These are phyloP conservation scores for Euphorbia peplus DNA, from an alignment of 345 rosid genomes.

Conservation along the genomic window DNA sequence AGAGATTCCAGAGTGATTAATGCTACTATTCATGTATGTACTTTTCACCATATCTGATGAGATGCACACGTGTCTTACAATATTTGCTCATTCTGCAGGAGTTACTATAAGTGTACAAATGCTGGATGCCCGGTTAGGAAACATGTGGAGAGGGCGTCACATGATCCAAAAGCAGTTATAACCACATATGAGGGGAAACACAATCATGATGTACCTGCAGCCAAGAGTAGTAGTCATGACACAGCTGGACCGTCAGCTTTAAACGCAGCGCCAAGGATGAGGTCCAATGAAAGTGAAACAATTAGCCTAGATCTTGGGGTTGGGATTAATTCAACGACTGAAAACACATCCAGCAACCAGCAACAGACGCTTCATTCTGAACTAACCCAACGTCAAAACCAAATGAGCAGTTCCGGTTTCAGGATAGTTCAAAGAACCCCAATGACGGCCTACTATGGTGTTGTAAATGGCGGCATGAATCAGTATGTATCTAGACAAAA, in stretches of 20 bases:
- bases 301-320: constrained; percentile 96
- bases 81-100: constrained; percentile 46
- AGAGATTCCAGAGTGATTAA: not conserved
- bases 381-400: constrained; percentile 35
- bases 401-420: constrained; percentile 43
- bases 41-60: not conserved
- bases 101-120: constrained; percentile 96
- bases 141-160: constrained; percentile 99
- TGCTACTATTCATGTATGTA: not conserved
- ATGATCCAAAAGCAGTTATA: constrained; percentile 96
- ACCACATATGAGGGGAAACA: constrained; percentile 99
- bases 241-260: constrained; percentile 44
- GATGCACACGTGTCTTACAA: not conserved
- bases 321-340: constrained; percentile 58
- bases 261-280: constrained; percentile 45
- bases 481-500: constrained; percentile 55
- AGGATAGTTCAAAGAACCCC: constrained; percentile 50
- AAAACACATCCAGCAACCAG: constrained; percentile 46
- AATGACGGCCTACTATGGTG: constrained; percentile 48
- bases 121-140: constrained; percentile 92
- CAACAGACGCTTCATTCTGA: constrained; percentile 38
- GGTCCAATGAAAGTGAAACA: constrained; percentile 53
- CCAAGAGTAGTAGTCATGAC: constrained; percentile 63
- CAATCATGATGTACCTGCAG: constrained; percentile 87
- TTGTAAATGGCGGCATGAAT: constrained; percentile 48